A percentile compares a stretch with the other conserved stretches of the same genome.
These are phyloP conservation scores for Salvia splendens DNA, from an alignment of 257 asterid species.

Conservation along the genomic window DNA sequence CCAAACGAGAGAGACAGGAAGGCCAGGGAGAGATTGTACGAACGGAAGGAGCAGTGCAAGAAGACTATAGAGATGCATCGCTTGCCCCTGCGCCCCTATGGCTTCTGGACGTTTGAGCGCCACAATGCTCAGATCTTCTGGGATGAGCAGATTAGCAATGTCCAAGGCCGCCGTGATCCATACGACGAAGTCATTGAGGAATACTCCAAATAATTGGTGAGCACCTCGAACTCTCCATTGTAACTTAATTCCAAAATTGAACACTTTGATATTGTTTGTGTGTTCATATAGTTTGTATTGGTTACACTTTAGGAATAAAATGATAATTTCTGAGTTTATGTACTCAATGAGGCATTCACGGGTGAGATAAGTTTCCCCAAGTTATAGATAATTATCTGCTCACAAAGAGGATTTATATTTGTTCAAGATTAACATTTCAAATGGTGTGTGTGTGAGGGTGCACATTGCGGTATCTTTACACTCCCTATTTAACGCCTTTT, in stretches of 20 bases:
- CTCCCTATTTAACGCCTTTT: not conserved
- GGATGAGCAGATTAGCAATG: slow-evolving; percentile 72
- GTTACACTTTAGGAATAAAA: not conserved
- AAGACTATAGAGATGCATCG: slow-evolving; percentile 62
- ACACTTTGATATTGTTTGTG: not conserved
- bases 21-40: slow-evolving; percentile 62
- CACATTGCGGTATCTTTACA: not conserved
- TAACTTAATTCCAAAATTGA: not conserved
- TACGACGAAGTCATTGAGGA: slow-evolving; percentile 56
- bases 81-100: slow-evolving; percentile 78
- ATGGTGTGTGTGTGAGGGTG: not conserved
- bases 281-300: not conserved
- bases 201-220: slow-evolving; percentile 34
- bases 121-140: slow-evolving; percentile 71
- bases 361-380: not conserved
- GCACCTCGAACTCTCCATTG: not conserved
- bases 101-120: slow-evolving; percentile 86
- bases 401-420: not conserved
- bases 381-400: not conserved
- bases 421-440: not conserved
- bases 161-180: slow-evolving; percentile 82
- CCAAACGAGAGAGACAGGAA: slow-evolving; percentile 72
- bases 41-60: slow-evolving; percentile 47
- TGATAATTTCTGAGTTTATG: not conserved
- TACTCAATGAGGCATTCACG: not conserved